Evolutionary conservation across 495 filamentous ascomycete genomes (phyloP).

Genomic region (Daldinia childiae): DNA sequence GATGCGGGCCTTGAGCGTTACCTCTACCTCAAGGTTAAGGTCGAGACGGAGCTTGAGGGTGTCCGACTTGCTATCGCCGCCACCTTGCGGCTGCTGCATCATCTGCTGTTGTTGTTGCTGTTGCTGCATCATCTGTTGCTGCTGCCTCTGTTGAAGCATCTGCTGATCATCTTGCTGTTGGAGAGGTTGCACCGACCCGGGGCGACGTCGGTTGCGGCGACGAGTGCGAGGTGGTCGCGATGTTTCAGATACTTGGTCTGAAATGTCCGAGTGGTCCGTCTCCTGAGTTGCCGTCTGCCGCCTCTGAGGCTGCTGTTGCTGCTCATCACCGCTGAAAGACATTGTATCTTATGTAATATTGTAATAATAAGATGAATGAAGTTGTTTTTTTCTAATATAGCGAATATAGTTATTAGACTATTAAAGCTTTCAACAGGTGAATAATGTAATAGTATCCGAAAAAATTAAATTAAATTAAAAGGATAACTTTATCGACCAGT

Average conservation of each 20-base stretch:
- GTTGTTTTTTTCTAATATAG: not conserved
- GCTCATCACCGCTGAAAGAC: constrained; percentile 36
- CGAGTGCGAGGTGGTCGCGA: constrained; percentile 39
- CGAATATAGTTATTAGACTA: not conserved
- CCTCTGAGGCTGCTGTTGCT: constrained; percentile 29
- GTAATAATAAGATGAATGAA: not conserved
- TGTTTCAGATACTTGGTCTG: constrained; percentile 59
- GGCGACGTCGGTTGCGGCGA: constrained; percentile 39
- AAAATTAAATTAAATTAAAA: not conserved
- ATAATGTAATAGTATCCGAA: not conserved
- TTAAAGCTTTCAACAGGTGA: constrained; percentile 2
- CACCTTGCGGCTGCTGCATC: constrained; percentile 42
- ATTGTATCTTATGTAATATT: constrained; percentile 19
- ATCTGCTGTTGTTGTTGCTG: constrained; percentile 39
- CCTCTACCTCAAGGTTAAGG: constrained; percentile 82
- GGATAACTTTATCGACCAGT: not conserved
- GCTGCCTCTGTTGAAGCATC: constrained; percentile 43
- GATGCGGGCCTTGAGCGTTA: constrained; percentile 86
- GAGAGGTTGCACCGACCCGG: constrained; percentile 33
- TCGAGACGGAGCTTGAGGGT: constrained; percentile 77
- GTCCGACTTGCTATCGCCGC: constrained; percentile 59
- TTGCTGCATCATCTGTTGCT: constrained; percentile 40
- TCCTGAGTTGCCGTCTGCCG: constrained; percentile 21
- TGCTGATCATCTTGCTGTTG: constrained; percentile 41
- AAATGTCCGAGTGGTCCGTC: constrained; percentile 35